Evolutionary conservation across 139 green algal genomes (phyloP).

Genomic region (Chlamydomonas sp.): DNA sequence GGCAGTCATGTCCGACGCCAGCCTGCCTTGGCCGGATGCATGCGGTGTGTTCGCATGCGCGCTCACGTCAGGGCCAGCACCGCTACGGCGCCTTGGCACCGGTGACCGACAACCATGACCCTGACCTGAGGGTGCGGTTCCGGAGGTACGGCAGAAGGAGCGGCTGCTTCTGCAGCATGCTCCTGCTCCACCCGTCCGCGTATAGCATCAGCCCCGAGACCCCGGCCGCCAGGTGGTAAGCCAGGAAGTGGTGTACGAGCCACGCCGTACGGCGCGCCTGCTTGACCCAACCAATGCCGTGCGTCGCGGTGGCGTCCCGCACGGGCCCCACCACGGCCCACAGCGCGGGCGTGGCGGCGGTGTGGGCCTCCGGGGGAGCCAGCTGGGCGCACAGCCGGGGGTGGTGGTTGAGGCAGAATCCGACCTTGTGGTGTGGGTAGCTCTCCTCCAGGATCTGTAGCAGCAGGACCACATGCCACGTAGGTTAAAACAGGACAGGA

Average conservation of each 20-base stretch:
- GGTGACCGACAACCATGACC: too few species aligned
- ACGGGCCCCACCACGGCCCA: neutral
- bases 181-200: neutral
- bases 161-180: neutral
- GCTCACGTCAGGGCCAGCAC: too few species aligned
- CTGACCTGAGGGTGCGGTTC: neutral
- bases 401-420: neutral
- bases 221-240: neutral
- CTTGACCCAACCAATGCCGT: neutral
- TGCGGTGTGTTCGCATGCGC: too few species aligned
- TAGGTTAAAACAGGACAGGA: neutral
- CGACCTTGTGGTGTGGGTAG: neutral
- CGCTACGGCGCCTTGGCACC: too few species aligned
- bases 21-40: too few species aligned
- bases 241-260: neutral
- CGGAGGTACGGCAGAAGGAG: neutral
- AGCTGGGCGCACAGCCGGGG: neutral
- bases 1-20: too few species aligned
- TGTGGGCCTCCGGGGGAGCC: neutral
- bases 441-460: neutral
- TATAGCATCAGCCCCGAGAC: constrained; percentile 7
- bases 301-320: neutral
- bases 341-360: neutral
- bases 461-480: too few species aligned
- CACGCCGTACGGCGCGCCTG: neutral